Evolutionary conservation across 2,329 filamentous ascomycete genomes (phyloP).

Genomic region (Fusarium brevicatenulatum): DNA sequence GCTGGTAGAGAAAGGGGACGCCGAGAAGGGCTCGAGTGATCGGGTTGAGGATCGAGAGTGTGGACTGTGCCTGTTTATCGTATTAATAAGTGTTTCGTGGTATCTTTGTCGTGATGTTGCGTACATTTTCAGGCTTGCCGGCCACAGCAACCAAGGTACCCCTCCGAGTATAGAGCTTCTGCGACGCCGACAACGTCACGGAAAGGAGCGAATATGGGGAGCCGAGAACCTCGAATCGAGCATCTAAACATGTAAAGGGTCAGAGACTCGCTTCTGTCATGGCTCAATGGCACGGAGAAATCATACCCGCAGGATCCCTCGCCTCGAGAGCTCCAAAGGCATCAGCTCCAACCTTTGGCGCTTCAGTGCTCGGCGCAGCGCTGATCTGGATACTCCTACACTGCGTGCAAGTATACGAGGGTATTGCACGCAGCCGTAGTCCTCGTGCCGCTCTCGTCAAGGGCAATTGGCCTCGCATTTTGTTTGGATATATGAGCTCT

Average conservation of each 20-base stretch:
- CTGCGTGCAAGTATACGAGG: constrained; percentile 61
- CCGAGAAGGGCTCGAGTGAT: constrained; percentile 82
- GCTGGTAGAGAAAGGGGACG: constrained; percentile 94
- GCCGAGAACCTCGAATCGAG: constrained; percentile 92
- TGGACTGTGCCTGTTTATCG: constrained; percentile 78
- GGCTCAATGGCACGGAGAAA: constrained; percentile 2
- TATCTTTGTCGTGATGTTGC: neutral
- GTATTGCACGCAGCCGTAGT: constrained; percentile 43
- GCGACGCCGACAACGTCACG: constrained; percentile 90
- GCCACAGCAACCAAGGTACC: constrained; percentile 91
- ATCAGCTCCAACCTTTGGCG: constrained; percentile 61
- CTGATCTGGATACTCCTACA: constrained; percentile 72
- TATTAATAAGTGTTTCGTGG: constrained; percentile 1
- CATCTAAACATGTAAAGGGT: constrained; percentile 70
- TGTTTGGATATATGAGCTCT: constrained; percentile 39
- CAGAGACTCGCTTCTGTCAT: constrained; percentile 9
- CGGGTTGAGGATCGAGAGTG: constrained; percentile 86
- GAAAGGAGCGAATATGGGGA: constrained; percentile 93
- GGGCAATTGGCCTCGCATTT: constrained; percentile 58
- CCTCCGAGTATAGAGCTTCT: constrained; percentile 90
- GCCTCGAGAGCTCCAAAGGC: constrained; percentile 63
- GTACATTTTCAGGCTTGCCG: constrained; percentile 89
- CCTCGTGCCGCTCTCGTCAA: constrained; percentile 51
- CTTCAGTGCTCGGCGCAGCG: constrained; percentile 67
- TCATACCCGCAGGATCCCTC: constrained; percentile 63